These are phyloP conservation scores for Boletus huronensis DNA, from an alignment of 768 basidiomycete species.

Conservation along the genomic window DNA sequence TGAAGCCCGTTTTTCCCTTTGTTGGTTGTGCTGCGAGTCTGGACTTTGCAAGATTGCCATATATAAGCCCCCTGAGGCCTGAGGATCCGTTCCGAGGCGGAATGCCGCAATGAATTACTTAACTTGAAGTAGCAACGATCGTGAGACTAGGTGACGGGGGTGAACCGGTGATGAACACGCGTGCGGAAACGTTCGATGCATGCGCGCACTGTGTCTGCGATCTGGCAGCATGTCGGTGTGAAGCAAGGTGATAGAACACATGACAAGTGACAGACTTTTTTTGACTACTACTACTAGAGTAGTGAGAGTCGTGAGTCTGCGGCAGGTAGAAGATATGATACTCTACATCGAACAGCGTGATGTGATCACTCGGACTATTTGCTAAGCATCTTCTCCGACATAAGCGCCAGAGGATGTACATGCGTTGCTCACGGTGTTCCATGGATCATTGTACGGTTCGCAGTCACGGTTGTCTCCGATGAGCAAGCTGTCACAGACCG, in stretches of 20 bases:
- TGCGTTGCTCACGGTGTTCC: neutral
- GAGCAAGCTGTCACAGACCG: neutral
- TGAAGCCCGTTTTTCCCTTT: too few species aligned
- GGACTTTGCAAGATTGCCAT: too few species aligned
- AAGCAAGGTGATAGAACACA: neutral
- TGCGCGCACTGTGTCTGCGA: neutral
- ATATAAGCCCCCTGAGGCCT: too few species aligned
- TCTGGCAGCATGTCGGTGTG: neutral
- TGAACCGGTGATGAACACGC: too few species aligned
- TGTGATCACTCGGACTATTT: neutral
- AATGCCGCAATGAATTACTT: too few species aligned
- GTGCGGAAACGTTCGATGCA: too few species aligned
- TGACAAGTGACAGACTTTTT: neutral
- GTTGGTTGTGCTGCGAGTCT: too few species aligned
- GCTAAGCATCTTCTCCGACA: neutral
- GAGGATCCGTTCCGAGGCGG: too few species aligned
- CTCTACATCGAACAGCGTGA: neutral
- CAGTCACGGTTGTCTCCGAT: constrained; percentile 1
- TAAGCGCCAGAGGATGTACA: neutral
- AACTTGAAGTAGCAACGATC: too few species aligned
- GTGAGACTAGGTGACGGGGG: too few species aligned
- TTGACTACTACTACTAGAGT: neutral
- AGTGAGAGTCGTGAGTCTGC: neutral
- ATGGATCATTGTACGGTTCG: constrained; percentile 1
- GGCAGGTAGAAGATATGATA: neutral